phyloP scores from a whole-genome alignment of 768 basidiomycete species.

The Pleurotus salmoneostramineus region DNA sequence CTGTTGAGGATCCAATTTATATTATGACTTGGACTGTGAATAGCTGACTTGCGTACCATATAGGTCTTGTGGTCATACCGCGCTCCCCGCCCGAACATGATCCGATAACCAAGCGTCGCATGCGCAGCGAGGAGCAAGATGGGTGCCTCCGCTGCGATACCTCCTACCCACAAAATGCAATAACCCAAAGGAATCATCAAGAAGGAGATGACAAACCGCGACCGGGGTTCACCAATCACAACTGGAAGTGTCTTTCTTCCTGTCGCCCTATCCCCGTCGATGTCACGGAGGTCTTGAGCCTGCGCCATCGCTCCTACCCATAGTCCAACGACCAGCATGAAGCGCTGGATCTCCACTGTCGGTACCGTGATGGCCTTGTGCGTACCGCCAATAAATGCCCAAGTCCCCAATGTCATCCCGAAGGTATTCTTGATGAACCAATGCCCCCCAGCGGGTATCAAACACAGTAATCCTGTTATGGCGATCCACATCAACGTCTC shows the following conservation, averaged over 20 bases:
- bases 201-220: constrained; percentile 8
- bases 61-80: constrained; percentile 16
- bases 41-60: constrained; percentile 10
- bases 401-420: constrained; percentile 12
- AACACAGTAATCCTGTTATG: constrained; percentile 7
- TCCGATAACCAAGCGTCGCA: constrained; percentile 10
- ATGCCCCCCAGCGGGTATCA: constrained; percentile 11
- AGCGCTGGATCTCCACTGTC: neutral
- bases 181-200: constrained; percentile 8
- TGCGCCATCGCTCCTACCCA: constrained; percentile 10
- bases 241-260: constrained; percentile 14
- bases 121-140: constrained; percentile 2
- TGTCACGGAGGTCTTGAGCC: constrained; percentile 14
- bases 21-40: neutral
- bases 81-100: constrained; percentile 1
- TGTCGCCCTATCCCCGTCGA: constrained; percentile 11
- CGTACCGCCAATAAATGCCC: constrained; percentile 11
- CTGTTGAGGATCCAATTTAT: neutral
- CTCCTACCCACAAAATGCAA: constrained; percentile 5
- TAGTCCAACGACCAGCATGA: constrained; percentile 6
- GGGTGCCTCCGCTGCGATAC: constrained; percentile 1
- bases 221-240: constrained; percentile 7
- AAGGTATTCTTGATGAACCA: constrained; percentile 13
- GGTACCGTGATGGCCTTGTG: constrained; percentile 8
- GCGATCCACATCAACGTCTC: constrained; percentile 11